Percentiles rank a stretch among this genome's conserved stretches.
phyloP scores from a whole-genome alignment of 306 rosid species.

The Cicer chorassanicum region DNA sequence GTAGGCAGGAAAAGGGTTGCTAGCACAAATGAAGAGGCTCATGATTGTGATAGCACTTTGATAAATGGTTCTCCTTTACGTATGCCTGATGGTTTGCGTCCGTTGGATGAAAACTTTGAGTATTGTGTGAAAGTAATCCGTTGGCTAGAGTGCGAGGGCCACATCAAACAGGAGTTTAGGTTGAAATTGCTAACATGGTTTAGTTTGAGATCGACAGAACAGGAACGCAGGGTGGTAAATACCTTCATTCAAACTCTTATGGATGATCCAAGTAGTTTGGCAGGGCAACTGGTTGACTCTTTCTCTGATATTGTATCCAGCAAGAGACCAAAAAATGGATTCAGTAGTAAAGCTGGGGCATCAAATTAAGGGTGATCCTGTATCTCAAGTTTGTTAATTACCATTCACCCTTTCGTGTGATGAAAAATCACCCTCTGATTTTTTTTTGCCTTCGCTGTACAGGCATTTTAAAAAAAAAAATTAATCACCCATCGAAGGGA shows the following conservation, averaged over 20 bases:
- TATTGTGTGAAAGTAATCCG: slow-evolving; percentile 94
- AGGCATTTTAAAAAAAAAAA: slow-evolving; percentile 52
- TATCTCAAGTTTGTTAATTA: slow-evolving; percentile 46
- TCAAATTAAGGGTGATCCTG: slow-evolving; percentile 50
- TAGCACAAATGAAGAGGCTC: slow-evolving; percentile 70
- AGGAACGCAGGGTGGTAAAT: slow-evolving; percentile 93
- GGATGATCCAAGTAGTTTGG: slow-evolving; percentile 95
- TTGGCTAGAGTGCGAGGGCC: slow-evolving; percentile 97
- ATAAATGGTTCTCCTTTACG: slow-evolving; percentile 79
- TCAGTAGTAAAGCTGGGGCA: slow-evolving; percentile 66
- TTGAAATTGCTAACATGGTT: slow-evolving; percentile 97
- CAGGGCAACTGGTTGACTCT: slow-evolving; percentile 95
- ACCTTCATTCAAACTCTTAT: slow-evolving; percentile 92
- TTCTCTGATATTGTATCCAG: slow-evolving; percentile 84
- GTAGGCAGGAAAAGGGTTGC: slow-evolving; percentile 73
- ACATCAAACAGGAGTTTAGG: slow-evolving; percentile 83
- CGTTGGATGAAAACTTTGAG: slow-evolving; percentile 88
- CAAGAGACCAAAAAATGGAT: slow-evolving; percentile 84
- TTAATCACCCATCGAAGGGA: slow-evolving; percentile 59
- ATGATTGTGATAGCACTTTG: slow-evolving; percentile 92
- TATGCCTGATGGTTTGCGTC: slow-evolving; percentile 57
- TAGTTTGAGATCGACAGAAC: slow-evolving; percentile 96
- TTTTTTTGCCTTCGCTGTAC: slow-evolving; percentile 66
- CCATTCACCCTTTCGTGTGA: slow-evolving; percentile 37
- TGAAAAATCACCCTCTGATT: slow-evolving; percentile 60